These are phyloP conservation scores for Adansonia madagascariensis DNA, from an alignment of 441 rosid genomes.

Conservation along the genomic window DNA sequence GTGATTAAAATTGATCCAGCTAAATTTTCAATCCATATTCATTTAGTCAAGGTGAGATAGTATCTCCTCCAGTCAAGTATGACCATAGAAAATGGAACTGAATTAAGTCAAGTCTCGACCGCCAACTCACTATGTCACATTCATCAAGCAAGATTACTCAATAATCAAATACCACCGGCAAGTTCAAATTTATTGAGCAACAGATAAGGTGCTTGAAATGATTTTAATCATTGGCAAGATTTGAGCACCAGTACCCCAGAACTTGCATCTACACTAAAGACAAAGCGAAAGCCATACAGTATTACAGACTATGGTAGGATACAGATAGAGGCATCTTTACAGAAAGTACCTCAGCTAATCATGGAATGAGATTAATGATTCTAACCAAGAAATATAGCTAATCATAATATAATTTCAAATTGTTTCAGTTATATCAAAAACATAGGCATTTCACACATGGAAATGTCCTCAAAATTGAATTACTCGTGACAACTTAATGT, in stretches of 20 bases:
- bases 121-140: conserved; percentile 1
- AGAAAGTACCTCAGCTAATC: neutral
- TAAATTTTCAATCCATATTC: conserved; percentile 5
- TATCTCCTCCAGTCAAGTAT: neutral
- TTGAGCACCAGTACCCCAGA: neutral
- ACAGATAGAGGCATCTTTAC: neutral
- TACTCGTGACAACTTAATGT: neutral
- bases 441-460: neutral
- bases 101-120: neutral
- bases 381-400: neutral
- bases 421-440: neutral
- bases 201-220: neutral
- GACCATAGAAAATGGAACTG: neutral
- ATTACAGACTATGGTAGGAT: neutral
- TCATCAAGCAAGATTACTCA: neutral
- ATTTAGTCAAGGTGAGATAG: conserved; percentile 13
- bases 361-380: conserved; percentile 3
- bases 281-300: neutral
- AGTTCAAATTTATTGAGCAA: conserved; percentile 15
- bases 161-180: neutral
- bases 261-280: conserved; percentile 12
- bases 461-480: neutral
- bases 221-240: conserved; percentile 3
- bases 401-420: neutral
- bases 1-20: neutral